Conservation (phyloP, 768 basidiomycete genomes). For the Boletus rubescentipes region DNA sequence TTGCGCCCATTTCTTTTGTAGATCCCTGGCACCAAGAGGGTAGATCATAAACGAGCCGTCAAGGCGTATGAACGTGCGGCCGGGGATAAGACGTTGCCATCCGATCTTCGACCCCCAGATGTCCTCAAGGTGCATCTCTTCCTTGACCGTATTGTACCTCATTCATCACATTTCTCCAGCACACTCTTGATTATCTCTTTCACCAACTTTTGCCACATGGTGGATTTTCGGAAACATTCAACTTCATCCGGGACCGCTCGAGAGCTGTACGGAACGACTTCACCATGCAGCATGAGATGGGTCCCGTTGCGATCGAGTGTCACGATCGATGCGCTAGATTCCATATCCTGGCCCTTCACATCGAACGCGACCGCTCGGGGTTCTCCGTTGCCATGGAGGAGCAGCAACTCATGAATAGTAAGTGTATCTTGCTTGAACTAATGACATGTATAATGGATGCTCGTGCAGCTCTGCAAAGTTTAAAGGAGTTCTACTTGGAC, state of each 20-base stretch:
- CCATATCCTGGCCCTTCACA: constrained; percentile 83
- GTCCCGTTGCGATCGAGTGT: constrained; percentile 77
- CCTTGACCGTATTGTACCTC: not conserved
- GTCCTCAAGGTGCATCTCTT: constrained; percentile 64
- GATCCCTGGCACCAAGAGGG: constrained; percentile 81
- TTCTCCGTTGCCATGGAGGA: constrained; percentile 76
- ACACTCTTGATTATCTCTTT: constrained; percentile 91
- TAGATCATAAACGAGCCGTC: constrained; percentile 85
- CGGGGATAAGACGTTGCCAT: constrained; percentile 88
- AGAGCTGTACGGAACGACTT: constrained; percentile 91
- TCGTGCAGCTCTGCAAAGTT: constrained; percentile 77
- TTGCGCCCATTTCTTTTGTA: constrained; percentile 41
- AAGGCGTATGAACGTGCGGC: constrained; percentile 95
- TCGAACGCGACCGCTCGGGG: constrained; percentile 50
- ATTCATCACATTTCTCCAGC: constrained; percentile 39
- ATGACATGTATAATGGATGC: not conserved
- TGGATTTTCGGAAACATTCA: constrained; percentile 69
- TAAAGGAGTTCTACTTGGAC: constrained; percentile 93
- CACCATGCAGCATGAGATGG: constrained; percentile 85
- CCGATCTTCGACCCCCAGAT: constrained; percentile 84
- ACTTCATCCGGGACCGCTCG: constrained; percentile 91
- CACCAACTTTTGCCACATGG: constrained; percentile 69
- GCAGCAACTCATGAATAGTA: constrained; percentile 90
- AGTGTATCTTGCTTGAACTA: constrained; percentile 27
- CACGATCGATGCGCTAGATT: constrained; percentile 93